Base-by-base conservation (phyloP, 176 grass and related monocot species). In the Carex kokanica region DNA sequence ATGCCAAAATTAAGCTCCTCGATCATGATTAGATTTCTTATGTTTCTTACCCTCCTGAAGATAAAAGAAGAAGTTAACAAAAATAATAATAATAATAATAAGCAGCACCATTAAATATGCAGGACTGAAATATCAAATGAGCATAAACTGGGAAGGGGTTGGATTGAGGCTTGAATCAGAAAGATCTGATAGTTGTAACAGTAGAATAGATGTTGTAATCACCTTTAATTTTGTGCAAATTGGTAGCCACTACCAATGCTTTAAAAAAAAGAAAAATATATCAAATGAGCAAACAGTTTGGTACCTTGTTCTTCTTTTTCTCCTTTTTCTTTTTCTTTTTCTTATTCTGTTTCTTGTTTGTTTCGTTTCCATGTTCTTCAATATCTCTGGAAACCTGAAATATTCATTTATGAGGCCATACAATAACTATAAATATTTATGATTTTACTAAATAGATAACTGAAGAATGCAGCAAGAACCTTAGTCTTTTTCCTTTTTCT, bases 261-360 rank as follows among this genome's bases (percentile, higher is more conserved):
- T 34, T 34, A 0, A 3, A 34, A 34, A 3, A 34, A 4, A 34
- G 0, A 34, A 0, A 34, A 0, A 34, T 0, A 54, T 15, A 53
- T 54, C 72, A 75, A 54, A 77, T 51, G 47, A 17, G 51, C 6
- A 73, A 31, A 49, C n/a, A 75, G 20, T n/a, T 38, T 29, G 72
- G 14, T 87, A 91, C 90, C 86, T 92, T 90, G 38, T 78, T 56
- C 21, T 85, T 88, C 68, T 87, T 92, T 24, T 88, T 88, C 73
- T 85, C 83, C 41, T 86, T 91, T 88, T 93, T 93, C 71, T 87
- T 92, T 65, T 81, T 73, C 49, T 81, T 92, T 64, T 81, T 74
- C 51, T 82, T 81, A 77, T 80, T 86, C 81, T 88, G 83, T 27
- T 68, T 85, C 41, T 87, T 69, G 2, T 83, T 53, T 34, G 20